Conservation (phyloP, 1,284 basidiomycete species). For the Cutaneotrichosporon arboriforme region DNA sequence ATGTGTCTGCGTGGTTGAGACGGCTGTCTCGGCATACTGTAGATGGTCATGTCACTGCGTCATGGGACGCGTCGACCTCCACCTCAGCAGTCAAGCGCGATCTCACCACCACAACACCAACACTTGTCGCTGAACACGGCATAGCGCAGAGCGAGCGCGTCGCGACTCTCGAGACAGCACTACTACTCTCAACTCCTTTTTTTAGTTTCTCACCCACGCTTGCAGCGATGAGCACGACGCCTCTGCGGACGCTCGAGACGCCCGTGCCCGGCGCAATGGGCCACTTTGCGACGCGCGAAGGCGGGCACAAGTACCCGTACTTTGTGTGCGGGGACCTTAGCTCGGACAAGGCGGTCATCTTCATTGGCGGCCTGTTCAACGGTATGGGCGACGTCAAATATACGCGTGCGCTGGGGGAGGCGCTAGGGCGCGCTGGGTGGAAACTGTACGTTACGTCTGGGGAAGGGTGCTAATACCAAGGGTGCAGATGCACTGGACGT, state of each 20-base stretch:
- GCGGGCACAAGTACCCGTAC: conserved; percentile 24
- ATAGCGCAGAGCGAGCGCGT: no score
- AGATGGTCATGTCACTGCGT: no score
- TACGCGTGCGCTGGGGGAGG: conserved; percentile 22
- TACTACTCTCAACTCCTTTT: no score
- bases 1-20: no score
- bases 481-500: conserved; percentile 43
- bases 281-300: conserved; percentile 1
- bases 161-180: no score
- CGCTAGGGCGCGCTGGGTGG: conserved; percentile 35
- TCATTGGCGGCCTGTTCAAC: conserved; percentile 46
- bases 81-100: no score
- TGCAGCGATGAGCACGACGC: background rate
- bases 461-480: conserved; percentile 18
- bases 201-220: no score
- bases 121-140: no score
- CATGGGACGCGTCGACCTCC: no score
- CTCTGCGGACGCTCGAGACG: background rate
- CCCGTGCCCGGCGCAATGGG: conserved; percentile 5
- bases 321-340: conserved; percentile 36
- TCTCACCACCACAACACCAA: no score
- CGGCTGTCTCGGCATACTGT: no score
- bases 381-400: conserved; percentile 41
- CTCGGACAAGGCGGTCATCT: conserved; percentile 31
- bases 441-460: conserved; percentile 34